phyloP scores from a whole-genome alignment of 306 rosid genomes.

The Prunus salicina region DNA sequence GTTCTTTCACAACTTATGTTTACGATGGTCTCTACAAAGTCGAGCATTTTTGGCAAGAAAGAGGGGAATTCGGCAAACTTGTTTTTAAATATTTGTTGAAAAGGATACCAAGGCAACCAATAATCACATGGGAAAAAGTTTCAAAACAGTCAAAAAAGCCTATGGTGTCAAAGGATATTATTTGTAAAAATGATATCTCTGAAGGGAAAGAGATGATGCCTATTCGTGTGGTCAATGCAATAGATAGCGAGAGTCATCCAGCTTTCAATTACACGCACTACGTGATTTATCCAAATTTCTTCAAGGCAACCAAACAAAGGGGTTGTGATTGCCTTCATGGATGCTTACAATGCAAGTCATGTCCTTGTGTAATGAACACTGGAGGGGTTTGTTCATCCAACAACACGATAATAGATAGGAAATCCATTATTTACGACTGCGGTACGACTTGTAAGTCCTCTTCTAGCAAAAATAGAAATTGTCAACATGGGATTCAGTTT shows the following conservation, averaged over 20 bases:
- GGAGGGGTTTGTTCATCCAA: slow-evolving; percentile 21
- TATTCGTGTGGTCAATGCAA: slow-evolving; percentile 20
- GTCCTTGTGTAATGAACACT: slow-evolving; percentile 32
- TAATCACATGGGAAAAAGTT: background rate
- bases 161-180: background rate
- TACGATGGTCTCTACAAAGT: slow-evolving; percentile 45
- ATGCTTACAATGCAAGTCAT: slow-evolving; percentile 9
- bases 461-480: slow-evolving; percentile 30
- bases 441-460: slow-evolving; percentile 31
- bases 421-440: slow-evolving; percentile 29
- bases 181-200: slow-evolving; percentile 28
- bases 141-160: background rate
- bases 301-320: background rate
- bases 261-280: slow-evolving; percentile 19
- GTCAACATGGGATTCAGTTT: slow-evolving; percentile 26
- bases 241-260: background rate
- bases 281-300: background rate
- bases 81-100: slow-evolving; percentile 31
- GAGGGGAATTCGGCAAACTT: slow-evolving; percentile 30
- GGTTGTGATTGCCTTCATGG: slow-evolving; percentile 27
- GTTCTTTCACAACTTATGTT: background rate
- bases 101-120: slow-evolving; percentile 19
- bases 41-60: slow-evolving; percentile 6
- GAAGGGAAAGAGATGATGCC: slow-evolving; percentile 35
- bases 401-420: background rate